Conservation (phyloP, 2,329 filamentous ascomycete species). For the Clarireedia hainanense region DNA sequence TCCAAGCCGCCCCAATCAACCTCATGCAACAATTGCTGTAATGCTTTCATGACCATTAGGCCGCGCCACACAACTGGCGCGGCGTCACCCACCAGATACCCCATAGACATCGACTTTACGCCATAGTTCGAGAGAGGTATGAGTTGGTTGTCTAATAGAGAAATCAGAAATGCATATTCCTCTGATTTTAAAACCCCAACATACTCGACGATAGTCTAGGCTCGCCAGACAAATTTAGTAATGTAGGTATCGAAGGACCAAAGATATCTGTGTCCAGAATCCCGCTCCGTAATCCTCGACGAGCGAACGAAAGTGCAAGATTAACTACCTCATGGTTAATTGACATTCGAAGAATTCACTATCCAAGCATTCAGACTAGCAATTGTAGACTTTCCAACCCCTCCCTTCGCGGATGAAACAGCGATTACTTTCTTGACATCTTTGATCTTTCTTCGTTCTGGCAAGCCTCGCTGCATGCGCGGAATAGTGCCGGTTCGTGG, state of each 20-base stretch:
- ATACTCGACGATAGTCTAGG: constrained; percentile 66
- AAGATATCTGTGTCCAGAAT: constrained; percentile 97
- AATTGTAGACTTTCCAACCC: constrained; percentile 95
- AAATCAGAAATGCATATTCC: constrained; percentile 20
- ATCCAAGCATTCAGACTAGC: constrained; percentile 48
- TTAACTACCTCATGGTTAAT: constrained; percentile 46
- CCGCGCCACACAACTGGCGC: constrained; percentile 92
- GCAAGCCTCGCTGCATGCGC: constrained; percentile 72
- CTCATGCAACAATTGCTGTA: constrained; percentile 91
- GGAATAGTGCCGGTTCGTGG: constrained; percentile 69
- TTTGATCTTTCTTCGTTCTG: constrained; percentile 70
- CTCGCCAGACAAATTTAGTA: constrained; percentile 75
- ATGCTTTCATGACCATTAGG: constrained; percentile 94
- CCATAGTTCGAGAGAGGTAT: constrained; percentile 90
- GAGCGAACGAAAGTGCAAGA: constrained; percentile 77
- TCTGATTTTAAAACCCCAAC: constrained; percentile 25
- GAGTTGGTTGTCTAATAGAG: constrained; percentile 60
- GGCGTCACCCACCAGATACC: constrained; percentile 73
- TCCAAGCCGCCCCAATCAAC: constrained; percentile 91
- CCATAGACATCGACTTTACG: constrained; percentile 98
- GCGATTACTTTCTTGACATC: constrained; percentile 88
- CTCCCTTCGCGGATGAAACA: constrained; percentile 95
- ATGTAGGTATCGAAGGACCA: constrained; percentile 85
- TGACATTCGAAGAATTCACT: neutral
- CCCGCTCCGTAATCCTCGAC: constrained; percentile 71